Percentiles rank a stretch among this genome's conserved stretches.
phyloP scores from a whole-genome alignment of 257 asterid genomes.

The Dorcoceras hygrometricum region DNA sequence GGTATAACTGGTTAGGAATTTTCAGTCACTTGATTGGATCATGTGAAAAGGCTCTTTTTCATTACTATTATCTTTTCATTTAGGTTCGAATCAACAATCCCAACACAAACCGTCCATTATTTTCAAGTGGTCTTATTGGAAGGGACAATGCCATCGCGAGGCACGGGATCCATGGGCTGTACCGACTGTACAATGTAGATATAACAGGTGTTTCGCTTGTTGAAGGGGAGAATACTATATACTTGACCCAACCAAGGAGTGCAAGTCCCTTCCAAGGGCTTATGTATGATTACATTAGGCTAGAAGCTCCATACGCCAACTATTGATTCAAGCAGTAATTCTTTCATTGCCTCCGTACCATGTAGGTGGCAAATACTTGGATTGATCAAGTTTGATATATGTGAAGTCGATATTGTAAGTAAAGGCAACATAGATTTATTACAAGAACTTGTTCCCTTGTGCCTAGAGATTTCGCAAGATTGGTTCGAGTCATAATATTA shows the following conservation, averaged over 20 bases:
- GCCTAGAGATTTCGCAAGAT: no score
- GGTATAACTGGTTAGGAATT: slow-evolving; percentile 34
- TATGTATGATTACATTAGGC: slow-evolving; percentile 77
- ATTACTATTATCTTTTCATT: not conserved
- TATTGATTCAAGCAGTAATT: not conserved
- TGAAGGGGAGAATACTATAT: slow-evolving; percentile 51
- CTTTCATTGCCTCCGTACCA: not conserved
- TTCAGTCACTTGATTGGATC: not conserved
- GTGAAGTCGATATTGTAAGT: not conserved
- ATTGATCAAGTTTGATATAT: not conserved
- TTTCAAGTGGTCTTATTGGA: slow-evolving; percentile 68
- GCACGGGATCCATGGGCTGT: slow-evolving; percentile 69
- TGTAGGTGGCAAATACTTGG: not conserved
- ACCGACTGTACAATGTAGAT: slow-evolving; percentile 55
- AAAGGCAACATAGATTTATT: not conserved
- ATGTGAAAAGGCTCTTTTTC: not conserved
- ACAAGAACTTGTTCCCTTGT: not conserved
- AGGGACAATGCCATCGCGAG: slow-evolving; percentile 80
- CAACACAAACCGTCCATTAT: slow-evolving; percentile 41
- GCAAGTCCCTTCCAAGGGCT: slow-evolving; percentile 58
- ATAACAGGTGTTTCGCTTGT: slow-evolving; percentile 32
- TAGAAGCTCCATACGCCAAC: slow-evolving; percentile 44
- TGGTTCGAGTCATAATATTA: no score
- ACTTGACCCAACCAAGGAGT: slow-evolving; percentile 52
- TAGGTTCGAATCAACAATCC: slow-evolving; percentile 70